A percentile compares a stretch with the other conserved stretches of the same genome.
These are phyloP conservation scores for Ceriops zippeliana DNA, from an alignment of 345 rosid species.

Conservation along the genomic window DNA sequence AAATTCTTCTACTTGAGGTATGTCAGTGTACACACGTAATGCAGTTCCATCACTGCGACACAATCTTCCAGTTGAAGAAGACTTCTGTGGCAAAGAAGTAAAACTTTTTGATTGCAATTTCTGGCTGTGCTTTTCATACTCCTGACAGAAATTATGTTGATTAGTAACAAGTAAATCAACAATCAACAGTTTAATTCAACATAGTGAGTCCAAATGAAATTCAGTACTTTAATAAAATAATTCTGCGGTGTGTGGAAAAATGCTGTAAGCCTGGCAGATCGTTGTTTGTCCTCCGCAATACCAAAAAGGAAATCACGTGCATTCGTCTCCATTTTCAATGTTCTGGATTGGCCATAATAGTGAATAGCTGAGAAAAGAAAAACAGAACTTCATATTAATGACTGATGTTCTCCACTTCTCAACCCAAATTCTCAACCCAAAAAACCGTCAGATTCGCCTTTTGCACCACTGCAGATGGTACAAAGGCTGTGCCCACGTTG, in stretches of 20 bases:
- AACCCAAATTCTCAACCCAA: not conserved
- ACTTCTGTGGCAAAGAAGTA: constrained; percentile 25
- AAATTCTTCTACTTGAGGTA: constrained; percentile 83
- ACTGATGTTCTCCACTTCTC: not conserved
- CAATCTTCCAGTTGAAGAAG: constrained; percentile 40
- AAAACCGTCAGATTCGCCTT: not conserved
- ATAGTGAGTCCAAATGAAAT: not conserved
- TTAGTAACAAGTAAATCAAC: constrained; percentile 15
- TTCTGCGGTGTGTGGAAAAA: constrained; percentile 82
- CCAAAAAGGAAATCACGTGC: constrained; percentile 86
- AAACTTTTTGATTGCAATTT: constrained; percentile 39
- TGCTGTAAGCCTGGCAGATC: constrained; percentile 89
- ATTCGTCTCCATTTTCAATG: constrained; percentile 61
- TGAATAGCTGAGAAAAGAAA: constrained; percentile 52
- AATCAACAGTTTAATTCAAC: constrained; percentile 11
- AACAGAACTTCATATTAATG: not conserved
- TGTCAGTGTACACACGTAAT: constrained; percentile 72
- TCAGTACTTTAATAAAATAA: constrained; percentile 66
- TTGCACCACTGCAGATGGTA: not conserved
- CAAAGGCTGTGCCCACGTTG: not conserved
- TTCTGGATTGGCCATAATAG: constrained; percentile 74
- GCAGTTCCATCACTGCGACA: constrained; percentile 41
- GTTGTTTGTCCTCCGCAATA: constrained; percentile 89
- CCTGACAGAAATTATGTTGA: constrained; percentile 37
- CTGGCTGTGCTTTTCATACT: constrained; percentile 56